These are phyloP conservation scores for Suillus clintonianus DNA, from an alignment of 768 basidiomycete species.

Conservation along the genomic window DNA sequence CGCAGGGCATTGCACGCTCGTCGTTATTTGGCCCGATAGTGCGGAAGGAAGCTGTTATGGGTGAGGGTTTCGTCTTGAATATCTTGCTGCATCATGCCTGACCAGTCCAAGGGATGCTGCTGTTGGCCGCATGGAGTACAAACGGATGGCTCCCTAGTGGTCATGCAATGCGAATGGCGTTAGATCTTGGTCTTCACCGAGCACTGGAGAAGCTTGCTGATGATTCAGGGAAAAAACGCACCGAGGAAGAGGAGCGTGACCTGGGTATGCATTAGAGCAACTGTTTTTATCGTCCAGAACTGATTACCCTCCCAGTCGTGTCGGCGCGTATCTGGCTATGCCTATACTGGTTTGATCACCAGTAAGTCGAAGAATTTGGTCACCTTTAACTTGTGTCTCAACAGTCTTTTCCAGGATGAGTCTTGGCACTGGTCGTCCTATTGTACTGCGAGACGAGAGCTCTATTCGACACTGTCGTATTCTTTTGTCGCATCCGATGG, in stretches of 20 bases:
- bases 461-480: slow-evolving; percentile 85
- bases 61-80: slow-evolving; percentile 38
- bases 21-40: slow-evolving; percentile 93
- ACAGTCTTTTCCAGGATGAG: slow-evolving; percentile 63
- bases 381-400: slow-evolving; percentile 12
- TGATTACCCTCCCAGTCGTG: slow-evolving; percentile 56
- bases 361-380: slow-evolving; percentile 50
- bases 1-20: slow-evolving; percentile 92
- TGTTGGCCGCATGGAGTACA: slow-evolving; percentile 91
- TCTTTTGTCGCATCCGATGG: slow-evolving; percentile 83
- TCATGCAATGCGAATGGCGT: slow-evolving; percentile 94
- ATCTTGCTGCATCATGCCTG: not conserved
- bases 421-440: slow-evolving; percentile 87
- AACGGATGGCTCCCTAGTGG: slow-evolving; percentile 95
- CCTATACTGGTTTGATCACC: slow-evolving; percentile 95
- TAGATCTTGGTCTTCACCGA: slow-evolving; percentile 90
- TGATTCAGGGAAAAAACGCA: slow-evolving; percentile 57
- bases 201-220: slow-evolving; percentile 91
- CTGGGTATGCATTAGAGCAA: slow-evolving; percentile 52
- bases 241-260: slow-evolving; percentile 85
- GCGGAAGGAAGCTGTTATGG: slow-evolving; percentile 93
- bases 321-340: slow-evolving; percentile 94
- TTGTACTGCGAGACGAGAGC: slow-evolving; percentile 86
- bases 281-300: slow-evolving; percentile 5
- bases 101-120: slow-evolving; percentile 69